A percentile compares a stretch with the other conserved stretches of the same genome.
These are phyloP conservation scores for Arthrobotrys musiformis DNA, from an alignment of 2,329 filamentous ascomycete genomes.

Conservation along the genomic window DNA sequence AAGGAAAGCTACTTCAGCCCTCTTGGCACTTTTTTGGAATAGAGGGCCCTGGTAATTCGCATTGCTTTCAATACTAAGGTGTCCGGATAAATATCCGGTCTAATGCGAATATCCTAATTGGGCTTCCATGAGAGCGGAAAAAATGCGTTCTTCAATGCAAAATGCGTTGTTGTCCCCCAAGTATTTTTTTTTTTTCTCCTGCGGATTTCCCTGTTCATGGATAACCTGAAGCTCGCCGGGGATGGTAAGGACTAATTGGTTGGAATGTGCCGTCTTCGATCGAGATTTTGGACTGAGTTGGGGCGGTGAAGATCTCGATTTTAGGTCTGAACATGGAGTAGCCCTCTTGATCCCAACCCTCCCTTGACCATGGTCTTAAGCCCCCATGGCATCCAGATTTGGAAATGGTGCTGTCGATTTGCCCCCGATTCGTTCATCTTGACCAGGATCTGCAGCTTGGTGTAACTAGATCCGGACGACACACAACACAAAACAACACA, in stretches of 20 bases:
- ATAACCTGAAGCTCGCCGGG: conserved; percentile 38
- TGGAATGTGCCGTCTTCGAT: conserved; percentile 53
- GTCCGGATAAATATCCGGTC: conserved; percentile 6
- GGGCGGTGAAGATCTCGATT: background rate
- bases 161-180: conserved; percentile 16
- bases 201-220: conserved; percentile 7
- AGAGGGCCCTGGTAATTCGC: background rate
- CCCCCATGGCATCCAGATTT: background rate
- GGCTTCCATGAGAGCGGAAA: background rate
- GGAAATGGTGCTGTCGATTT: background rate
- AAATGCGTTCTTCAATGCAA: too few relatives aligned
- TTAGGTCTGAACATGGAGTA: conserved; percentile 13
- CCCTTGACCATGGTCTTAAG: too few relatives aligned
- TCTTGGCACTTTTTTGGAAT: conserved; percentile 6
- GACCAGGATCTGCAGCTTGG: conserved; percentile 3
- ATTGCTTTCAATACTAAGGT: background rate
- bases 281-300: conserved; percentile 20
- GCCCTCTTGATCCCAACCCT: too few relatives aligned
- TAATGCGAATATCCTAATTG: background rate
- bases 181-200: conserved; percentile 27
- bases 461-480: conserved; percentile 47
- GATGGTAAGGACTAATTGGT: conserved; percentile 35
- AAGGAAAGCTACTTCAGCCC: conserved; percentile 15
- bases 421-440: conserved; percentile 3
- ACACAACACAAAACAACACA: conserved; percentile 42